phyloP scores from a whole-genome alignment of 352 stramenopile species.

The Pythium rishiriense region DNA sequence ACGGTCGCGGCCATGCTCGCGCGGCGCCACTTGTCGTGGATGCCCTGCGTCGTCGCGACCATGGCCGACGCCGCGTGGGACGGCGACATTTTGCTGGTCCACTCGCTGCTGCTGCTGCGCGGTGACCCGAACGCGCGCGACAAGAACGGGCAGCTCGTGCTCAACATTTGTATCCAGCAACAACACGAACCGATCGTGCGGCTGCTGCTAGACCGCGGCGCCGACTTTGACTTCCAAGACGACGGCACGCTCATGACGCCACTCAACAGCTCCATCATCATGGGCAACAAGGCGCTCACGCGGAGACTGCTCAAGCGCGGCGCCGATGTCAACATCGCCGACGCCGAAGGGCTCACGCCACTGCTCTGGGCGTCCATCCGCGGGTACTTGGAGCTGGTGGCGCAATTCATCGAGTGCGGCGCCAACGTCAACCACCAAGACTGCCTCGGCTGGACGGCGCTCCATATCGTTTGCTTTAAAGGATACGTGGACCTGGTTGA shows the following conservation, averaged over 20 bases:
- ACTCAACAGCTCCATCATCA: slow-evolving; percentile 75
- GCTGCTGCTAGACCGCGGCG: slow-evolving; percentile 66
- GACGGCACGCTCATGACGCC: slow-evolving; percentile 54
- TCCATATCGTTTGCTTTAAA: slow-evolving; percentile 78
- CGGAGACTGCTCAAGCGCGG: slow-evolving; percentile 54
- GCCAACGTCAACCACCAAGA: slow-evolving; percentile 68
- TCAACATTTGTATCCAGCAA: slow-evolving; percentile 81
- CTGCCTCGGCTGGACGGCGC: slow-evolving; percentile 58
- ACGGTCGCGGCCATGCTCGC: slow-evolving; percentile 46
- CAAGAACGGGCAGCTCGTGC: slow-evolving; percentile 48
- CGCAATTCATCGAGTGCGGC: slow-evolving; percentile 57
- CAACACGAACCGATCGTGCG: slow-evolving; percentile 72
- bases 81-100: slow-evolving; percentile 73
- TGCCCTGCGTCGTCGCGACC: slow-evolving; percentile 58
- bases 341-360: slow-evolving; percentile 63
- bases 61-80: slow-evolving; percentile 74
- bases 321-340: slow-evolving; percentile 52
- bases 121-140: slow-evolving; percentile 62
- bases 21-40: slow-evolving; percentile 64
- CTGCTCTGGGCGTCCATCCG: slow-evolving; percentile 65
- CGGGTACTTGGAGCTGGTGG: slow-evolving; percentile 75
- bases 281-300: slow-evolving; percentile 81
- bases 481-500: slow-evolving; percentile 68
- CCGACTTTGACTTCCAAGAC: slow-evolving; percentile 67
- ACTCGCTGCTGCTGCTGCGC: slow-evolving; percentile 51